Percentiles rank a stretch among this genome's conserved stretches.
phyloP scores from a whole-genome alignment of 2,329 filamentous ascomycete genomes.

The Aspergillus pseudoterreus region DNA sequence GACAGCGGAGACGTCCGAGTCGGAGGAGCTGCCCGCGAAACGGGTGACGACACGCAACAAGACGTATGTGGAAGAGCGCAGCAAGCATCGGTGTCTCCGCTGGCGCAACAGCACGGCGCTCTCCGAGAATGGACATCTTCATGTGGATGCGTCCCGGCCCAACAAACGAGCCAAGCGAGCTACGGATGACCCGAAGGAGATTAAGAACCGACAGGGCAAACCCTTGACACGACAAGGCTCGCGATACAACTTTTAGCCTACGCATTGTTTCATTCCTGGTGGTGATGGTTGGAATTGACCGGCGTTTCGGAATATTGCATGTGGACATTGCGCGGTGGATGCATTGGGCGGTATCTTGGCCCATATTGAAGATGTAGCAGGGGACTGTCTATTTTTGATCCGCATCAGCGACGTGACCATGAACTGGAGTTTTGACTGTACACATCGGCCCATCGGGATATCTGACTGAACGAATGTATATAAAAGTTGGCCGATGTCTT shows the following conservation, averaged over 20 bases:
- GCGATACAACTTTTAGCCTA: constrained; percentile 42
- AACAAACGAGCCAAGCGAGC: constrained; percentile 48
- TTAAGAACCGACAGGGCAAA: constrained; percentile 49
- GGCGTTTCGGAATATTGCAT: constrained; percentile 7
- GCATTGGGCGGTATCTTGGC: not conserved
- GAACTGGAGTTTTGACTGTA: not conserved
- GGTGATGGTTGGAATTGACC: constrained; percentile 3
- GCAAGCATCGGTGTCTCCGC: constrained; percentile 57
- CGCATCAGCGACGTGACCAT: constrained; percentile 1
- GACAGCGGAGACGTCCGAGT: constrained; percentile 48
- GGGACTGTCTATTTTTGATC: not conserved
- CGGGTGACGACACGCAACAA: constrained; percentile 63
- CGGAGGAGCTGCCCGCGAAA: constrained; percentile 43
- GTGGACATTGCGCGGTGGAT: constrained; percentile 1
- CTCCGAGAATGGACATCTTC: constrained; percentile 56
- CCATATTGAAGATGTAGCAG: not conserved
- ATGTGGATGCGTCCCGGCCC: constrained; percentile 55
- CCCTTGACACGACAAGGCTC: constrained; percentile 49
- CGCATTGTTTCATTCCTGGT: not conserved
- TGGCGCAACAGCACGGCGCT: constrained; percentile 65
- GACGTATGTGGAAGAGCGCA: constrained; percentile 50
- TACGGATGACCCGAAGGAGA: constrained; percentile 36
- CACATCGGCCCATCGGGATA: no score
- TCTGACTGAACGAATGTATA: not conserved
- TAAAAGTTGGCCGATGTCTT: not conserved